Base-by-base conservation (phyloP, 2,329 filamentous ascomycete genomes). In the Endothia cerciana region DNA sequence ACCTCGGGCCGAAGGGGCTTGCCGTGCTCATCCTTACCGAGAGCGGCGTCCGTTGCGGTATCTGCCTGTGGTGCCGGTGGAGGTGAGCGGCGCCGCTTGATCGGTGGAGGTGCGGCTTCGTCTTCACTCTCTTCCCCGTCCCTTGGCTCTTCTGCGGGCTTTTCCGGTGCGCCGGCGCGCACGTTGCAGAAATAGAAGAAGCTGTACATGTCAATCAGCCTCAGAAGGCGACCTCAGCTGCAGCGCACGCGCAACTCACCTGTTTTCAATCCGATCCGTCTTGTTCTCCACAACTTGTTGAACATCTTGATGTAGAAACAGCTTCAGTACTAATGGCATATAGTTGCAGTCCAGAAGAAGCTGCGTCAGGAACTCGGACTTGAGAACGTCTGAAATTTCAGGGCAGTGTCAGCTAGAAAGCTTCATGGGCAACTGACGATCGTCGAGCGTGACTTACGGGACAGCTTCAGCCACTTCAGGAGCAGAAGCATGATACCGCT, bases 291-390 rank as follows among this genome's bases (percentile, higher is more conserved):
- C 91, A 3, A 94, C 87, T 73, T 93, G 91, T 71, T 97, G 94
- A 43, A 97, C 89, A 70, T 99, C 96, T 76, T 97, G 94, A 74
- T 97, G 90, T 60, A 94, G 93, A 76, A 97, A 94, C 59, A 97
- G 87, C 79, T 98, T 98, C 40, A 99, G 81, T 30, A 97, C 91
- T 38, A 99, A 82, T 0, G 94, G 94, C 7, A 99, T 84, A 76
- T 97, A 99, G 76, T 97, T 98, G 4, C 93, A 95, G 77, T 99
- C 95, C 36, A 99, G 85, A 13, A 99, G 82, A 2, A 99, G 85
- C 74, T 99, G 95, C 0, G 93, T 94, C 73, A 99, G 81, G 73
- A 97, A 98, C 78, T 99, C 95, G 71, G 95, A 97, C 75, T 97
- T 97, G 70, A 99, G 82, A 36, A 98, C 87, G 75, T 99, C 93